Base-by-base conservation (phyloP, 139 green algal genomes). In the Prasinococcaceae sp. region DNA sequence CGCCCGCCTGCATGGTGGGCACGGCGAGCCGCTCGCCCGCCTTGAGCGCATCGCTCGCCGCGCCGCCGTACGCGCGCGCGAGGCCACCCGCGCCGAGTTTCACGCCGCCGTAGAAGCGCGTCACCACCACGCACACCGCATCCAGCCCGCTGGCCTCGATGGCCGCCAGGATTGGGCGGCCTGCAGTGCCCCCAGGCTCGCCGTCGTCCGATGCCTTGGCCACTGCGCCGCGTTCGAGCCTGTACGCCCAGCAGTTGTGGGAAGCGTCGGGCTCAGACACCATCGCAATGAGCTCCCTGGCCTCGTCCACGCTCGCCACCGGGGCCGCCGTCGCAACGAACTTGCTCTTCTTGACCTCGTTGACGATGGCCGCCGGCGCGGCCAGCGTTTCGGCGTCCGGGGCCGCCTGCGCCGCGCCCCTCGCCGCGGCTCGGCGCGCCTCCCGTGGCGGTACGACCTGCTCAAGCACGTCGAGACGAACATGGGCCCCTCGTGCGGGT, bases 11-110 rank as follows among this genome's bases (percentile, higher is more conserved):
- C n/a, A n/a, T n/a, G n/a, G n/a, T n/a, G n/a, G n/a, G n/a, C n/a
- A n/a, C n/a, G n/a, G n/a, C n/a, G n/a, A n/a, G n/a, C n/a, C 23
- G 16, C 30, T 22, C 16, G 8, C 36, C 38, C 8, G 12, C 19
- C 12, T 52, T 43, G 10, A 61, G 22, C 28, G 53, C 53, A 1
- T 14, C 23, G 12, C n/a, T n/a, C 20, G 83, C 85, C 8, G 79
- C 77, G 0, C 66, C 74, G 2, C 79, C 81, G 53, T 89, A 92
- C 0, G 84, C 84, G 5, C 85, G 66, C 35, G 77, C 77, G 3
- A 94, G 66, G 1, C 84, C 84, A 2, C 85, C 85, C 0, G 78
- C 66, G 1, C 85, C 85, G 4, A 94, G 70, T 66, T 94, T 92
- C 16, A 73, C 77, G 2, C 84, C 85, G 0, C 84, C 85, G 63